These are phyloP conservation scores for Kazachstania africana DNA, from an alignment of 805 yeast genomes.

Conservation along the genomic window DNA sequence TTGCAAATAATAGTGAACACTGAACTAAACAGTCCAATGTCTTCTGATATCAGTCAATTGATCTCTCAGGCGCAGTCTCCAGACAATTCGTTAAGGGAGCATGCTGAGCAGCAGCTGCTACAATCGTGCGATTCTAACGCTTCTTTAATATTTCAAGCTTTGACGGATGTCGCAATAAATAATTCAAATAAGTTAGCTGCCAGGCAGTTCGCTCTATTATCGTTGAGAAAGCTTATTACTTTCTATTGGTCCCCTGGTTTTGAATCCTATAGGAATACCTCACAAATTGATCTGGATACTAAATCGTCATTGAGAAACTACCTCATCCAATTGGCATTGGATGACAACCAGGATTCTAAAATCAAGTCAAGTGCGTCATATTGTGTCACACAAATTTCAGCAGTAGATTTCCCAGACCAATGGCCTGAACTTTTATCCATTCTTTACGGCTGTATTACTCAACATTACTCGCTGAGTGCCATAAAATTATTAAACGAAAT, in stretches of 20 bases:
- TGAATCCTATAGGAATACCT: constrained; percentile 58
- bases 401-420: constrained; percentile 88
- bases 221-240: constrained; percentile 57
- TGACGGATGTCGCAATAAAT: constrained; percentile 33
- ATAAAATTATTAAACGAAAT: constrained; percentile 58
- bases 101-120: constrained; percentile 41
- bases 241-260: constrained; percentile 78
- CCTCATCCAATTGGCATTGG: constrained; percentile 35
- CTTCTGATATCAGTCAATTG: constrained; percentile 4
- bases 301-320: constrained; percentile 40
- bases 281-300: constrained; percentile 36
- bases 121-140: constrained; percentile 37
- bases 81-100: constrained; percentile 39
- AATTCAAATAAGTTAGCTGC: constrained; percentile 19
- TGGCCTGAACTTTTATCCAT: constrained; percentile 65
- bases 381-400: constrained; percentile 73
- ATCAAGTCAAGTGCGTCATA: constrained; percentile 58
- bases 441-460: constrained; percentile 33
- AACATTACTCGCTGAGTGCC: constrained; percentile 35
- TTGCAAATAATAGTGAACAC: too few species aligned
- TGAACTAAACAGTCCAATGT: too few species aligned
- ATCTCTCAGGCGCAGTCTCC: constrained; percentile 29
- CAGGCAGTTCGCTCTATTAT: constrained; percentile 55
- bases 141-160: constrained; percentile 30
- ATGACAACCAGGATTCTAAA: constrained; percentile 40